These are phyloP conservation scores for Penicillium italicum DNA, from an alignment of 2,329 filamentous ascomycete species.

Conservation along the genomic window DNA sequence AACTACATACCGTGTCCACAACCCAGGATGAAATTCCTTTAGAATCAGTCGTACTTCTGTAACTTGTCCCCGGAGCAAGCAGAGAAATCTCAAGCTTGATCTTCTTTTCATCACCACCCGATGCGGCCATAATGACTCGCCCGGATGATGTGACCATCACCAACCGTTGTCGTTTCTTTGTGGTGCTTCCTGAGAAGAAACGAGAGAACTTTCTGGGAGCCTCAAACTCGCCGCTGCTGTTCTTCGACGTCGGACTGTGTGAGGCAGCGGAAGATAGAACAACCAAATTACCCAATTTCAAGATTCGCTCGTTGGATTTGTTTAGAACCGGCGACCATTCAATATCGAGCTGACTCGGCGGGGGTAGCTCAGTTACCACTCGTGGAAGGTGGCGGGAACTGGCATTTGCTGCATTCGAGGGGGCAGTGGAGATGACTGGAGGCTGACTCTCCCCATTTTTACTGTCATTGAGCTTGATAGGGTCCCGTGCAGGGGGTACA, in stretches of 20 bases:
- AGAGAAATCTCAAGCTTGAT: conserved; percentile 90
- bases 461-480: conserved; percentile 68
- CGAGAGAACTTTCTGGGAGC: conserved; percentile 78
- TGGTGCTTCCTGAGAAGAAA: conserved; percentile 86
- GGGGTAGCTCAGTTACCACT: conserved; percentile 90
- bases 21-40: conserved; percentile 87
- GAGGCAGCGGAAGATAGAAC: conserved; percentile 76
- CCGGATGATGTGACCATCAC: conserved; percentile 94
- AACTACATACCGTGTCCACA: conserved; percentile 78
- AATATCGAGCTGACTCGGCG: conserved; percentile 94
- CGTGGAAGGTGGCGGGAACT: conserved; percentile 63
- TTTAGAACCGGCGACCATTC: conserved; percentile 97
- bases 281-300: conserved; percentile 87
- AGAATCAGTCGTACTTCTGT: conserved; percentile 75
- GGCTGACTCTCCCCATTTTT: conserved; percentile 40
- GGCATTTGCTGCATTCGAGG: conserved; percentile 42
- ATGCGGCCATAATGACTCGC: conserved; percentile 81
- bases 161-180: conserved; percentile 86
- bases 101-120: conserved; percentile 93
- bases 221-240: conserved; percentile 62
- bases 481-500: conserved; percentile 69
- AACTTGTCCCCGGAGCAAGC: conserved; percentile 68
- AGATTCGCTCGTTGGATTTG: conserved; percentile 83
- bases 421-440: conserved; percentile 41
- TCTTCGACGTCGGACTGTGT: conserved; percentile 68